Base-by-base conservation (phyloP, 768 basidiomycete species). In the Dentipellis sp. region DNA sequence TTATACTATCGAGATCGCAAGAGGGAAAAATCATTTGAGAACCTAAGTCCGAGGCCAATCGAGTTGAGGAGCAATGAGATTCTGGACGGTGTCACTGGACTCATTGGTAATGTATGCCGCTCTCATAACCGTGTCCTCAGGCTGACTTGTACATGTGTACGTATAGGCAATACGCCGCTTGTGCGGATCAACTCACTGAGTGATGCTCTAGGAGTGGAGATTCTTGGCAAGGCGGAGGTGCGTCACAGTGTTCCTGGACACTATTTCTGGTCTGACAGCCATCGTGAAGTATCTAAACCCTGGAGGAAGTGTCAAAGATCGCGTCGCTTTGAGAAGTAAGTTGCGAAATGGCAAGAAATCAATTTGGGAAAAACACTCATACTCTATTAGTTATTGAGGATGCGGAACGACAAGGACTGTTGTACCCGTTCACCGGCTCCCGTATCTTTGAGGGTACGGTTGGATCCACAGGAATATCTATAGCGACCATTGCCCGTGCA, bases 391-490 rank as follows among this genome's bases (percentile, higher is more conserved):
- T 98, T 77, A 92, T 99, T 62, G 81, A 94, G 59, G 90, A 97
- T 64, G 97, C 97, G 0, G 95, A 98, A 67, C 78, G 78, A 9
- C 75, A 80, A 58, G 94, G 94, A 0, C 72, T 92, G 2, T 72
- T 99, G 1, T 79, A 84, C 55, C 97, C 94, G 0, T 70, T 93
- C 59, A 94, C 91, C 0, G 88, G 89, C 6, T 97, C 91, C 0
- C 83, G 91, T 7, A 93, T 99, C 39, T 99, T 98, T 56, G 97
- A 98, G 69, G 97, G 97, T 3, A 99, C 95, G 0, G 91, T 95
- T 3, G 97, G 92, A 8, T 94, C 91, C 0, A 97, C 94, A 0
- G 94, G 97, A 6, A 98, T 98, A 56, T 97, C 94, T 1, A 85
- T 99, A 52, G 95, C 97, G 0, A 97, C 90, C 2, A 88, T 99